Percentiles rank a stretch among this genome's conserved stretches.
phyloP scores from a whole-genome alignment of 1,284 basidiomycete species.

The Prillingera fragicola region DNA sequence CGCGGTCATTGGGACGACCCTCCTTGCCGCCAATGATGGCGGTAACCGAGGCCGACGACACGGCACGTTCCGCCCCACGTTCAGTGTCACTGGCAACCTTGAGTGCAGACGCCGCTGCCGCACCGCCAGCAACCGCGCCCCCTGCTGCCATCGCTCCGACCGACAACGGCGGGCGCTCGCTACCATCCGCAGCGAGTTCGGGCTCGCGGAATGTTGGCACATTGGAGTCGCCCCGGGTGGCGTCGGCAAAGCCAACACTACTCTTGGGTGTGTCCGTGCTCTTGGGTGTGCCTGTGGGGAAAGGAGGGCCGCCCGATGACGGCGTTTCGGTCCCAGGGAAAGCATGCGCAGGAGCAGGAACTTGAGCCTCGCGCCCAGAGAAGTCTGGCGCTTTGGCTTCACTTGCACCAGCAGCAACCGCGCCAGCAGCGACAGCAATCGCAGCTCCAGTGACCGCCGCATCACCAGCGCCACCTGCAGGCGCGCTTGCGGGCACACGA shows the following conservation, averaged over 20 bases:
- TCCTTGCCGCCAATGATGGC: conserved; percentile 41
- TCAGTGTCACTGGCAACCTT: conserved; percentile 9
- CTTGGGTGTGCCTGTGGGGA: no score
- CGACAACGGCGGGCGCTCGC: not conserved
- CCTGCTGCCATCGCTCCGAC: not conserved
- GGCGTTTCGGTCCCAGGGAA: no score
- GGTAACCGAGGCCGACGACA: conserved; percentile 34
- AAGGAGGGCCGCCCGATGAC: no score
- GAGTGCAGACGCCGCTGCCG: not conserved
- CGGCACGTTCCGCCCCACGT: conserved; percentile 29
- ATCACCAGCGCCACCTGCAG: conserved; percentile 25
- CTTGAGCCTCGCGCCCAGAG: no score
- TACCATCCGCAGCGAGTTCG: no score
- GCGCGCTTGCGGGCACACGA: conserved; percentile 28
- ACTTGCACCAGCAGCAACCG: conserved; percentile 2
- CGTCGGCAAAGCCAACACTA: no score
- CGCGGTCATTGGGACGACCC: conserved; percentile 17
- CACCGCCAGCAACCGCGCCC: not conserved
- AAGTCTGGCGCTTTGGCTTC: no score
- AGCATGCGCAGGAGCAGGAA: no score
- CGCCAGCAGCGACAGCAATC: conserved; percentile 4
- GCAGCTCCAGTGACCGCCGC: conserved; percentile 21
- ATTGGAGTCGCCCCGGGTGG: not conserved
- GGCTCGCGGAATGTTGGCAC: no score
- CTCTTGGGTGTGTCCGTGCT: no score